Evolutionary conservation across 2,329 filamentous ascomycete genomes (phyloP).

Genomic region (Ophiostoma perfectum): DNA sequence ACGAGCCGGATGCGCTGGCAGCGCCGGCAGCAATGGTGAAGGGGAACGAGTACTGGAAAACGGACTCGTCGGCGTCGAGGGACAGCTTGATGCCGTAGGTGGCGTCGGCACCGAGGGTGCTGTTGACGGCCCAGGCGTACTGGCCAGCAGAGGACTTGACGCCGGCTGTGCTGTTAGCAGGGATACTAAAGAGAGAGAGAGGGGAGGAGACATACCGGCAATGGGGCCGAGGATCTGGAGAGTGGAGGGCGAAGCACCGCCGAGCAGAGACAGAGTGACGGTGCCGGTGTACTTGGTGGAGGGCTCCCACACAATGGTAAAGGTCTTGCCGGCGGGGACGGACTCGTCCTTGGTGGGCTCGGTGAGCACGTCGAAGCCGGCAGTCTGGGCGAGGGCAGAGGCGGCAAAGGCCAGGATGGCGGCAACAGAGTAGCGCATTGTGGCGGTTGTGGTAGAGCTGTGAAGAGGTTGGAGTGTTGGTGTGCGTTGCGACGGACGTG

Average conservation of each 20-base stretch:
- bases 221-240: slow-evolving; percentile 42
- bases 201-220: slow-evolving; percentile 43
- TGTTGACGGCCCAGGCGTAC: slow-evolving; percentile 49
- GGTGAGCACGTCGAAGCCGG: slow-evolving; percentile 52
- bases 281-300: slow-evolving; percentile 39
- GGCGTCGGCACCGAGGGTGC: slow-evolving; percentile 40
- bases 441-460: slow-evolving; percentile 29
- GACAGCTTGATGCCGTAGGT: slow-evolving; percentile 56
- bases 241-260: slow-evolving; percentile 42
- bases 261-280: slow-evolving; percentile 51
- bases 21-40: slow-evolving; percentile 46
- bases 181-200: neutral
- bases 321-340: slow-evolving; percentile 45
- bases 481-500: neutral
- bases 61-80: slow-evolving; percentile 41
- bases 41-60: slow-evolving; percentile 59
- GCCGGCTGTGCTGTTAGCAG: slow-evolving; percentile 35
- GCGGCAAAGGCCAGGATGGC: slow-evolving; percentile 49
- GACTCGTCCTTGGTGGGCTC: slow-evolving; percentile 41
- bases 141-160: slow-evolving; percentile 42
- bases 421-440: slow-evolving; percentile 51
- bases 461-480: neutral
- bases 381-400: slow-evolving; percentile 48
- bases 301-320: slow-evolving; percentile 48
- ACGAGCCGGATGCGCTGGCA: neutral